These are phyloP conservation scores for Lactarius hatsudake DNA, from an alignment of 768 basidiomycete species.

Conservation along the genomic window DNA sequence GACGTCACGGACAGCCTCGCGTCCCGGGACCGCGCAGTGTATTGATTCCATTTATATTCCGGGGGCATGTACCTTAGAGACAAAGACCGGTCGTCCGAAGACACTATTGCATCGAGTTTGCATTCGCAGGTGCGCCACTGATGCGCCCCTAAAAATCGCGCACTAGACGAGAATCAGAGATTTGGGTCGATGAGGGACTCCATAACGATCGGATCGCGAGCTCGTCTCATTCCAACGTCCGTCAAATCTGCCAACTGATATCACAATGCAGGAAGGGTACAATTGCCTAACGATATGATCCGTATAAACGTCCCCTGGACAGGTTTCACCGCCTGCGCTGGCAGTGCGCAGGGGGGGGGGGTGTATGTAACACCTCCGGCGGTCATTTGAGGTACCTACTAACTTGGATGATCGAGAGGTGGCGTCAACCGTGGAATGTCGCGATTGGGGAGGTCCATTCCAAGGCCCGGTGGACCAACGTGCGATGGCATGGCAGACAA, in stretches of 20 bases:
- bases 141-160: not conserved
- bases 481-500: not conserved
- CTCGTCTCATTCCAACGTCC: not conserved
- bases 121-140: conserved; percentile 8
- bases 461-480: not conserved
- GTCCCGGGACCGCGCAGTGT: not conserved
- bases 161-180: conserved; percentile 1
- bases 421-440: not conserved
- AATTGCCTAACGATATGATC: not conserved
- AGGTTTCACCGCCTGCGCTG: not conserved
- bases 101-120: too few relatives aligned
- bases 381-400: not conserved
- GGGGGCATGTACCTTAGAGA: too few relatives aligned
- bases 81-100: too few relatives aligned
- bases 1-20: not conserved
- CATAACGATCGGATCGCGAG: not conserved
- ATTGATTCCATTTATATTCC: too few relatives aligned
- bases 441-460: not conserved
- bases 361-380: not conserved
- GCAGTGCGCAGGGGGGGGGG: not conserved
- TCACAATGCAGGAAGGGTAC: not conserved
- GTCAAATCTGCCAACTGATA: not conserved
- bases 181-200: not conserved
- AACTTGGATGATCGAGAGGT: not conserved
- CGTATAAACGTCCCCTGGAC: not conserved